phyloP scores from a whole-genome alignment of 306 rosid genomes.

The Fragaria iinumae region DNA sequence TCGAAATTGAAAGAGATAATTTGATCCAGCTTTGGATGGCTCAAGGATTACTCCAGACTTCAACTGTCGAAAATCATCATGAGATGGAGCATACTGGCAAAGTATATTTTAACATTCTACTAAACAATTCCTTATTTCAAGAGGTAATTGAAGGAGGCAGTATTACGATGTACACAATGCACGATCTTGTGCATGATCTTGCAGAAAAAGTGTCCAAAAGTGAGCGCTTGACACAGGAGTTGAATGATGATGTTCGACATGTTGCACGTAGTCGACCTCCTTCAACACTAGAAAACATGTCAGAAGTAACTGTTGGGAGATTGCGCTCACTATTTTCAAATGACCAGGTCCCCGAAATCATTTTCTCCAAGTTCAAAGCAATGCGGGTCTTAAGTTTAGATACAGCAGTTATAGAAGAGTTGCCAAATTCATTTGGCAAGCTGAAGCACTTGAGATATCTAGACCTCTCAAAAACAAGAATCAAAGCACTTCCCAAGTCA shows the following conservation, averaged over 20 bases:
- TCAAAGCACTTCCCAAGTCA: slow-evolving; percentile 13
- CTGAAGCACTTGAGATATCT: slow-evolving; percentile 20
- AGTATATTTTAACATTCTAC: too few relatives aligned
- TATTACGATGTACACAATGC: not conserved
- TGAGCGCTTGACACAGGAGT: not conserved
- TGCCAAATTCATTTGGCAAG: slow-evolving; percentile 11
- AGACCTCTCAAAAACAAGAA: not conserved
- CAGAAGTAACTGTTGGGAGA: not conserved
- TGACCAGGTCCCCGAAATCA: too few relatives aligned
- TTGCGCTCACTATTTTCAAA: too few relatives aligned
- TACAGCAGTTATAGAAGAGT: not conserved
- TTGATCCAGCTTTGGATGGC: too few relatives aligned
- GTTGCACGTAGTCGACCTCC: not conserved
- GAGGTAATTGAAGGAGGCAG: too few relatives aligned
- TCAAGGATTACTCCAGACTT: not conserved
- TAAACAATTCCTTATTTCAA: not conserved
- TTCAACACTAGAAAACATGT: not conserved
- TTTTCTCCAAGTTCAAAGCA: not conserved
- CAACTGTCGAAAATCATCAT: not conserved
- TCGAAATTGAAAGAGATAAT: too few relatives aligned
- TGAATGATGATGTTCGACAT: not conserved
- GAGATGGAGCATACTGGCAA: slow-evolving; percentile 14
- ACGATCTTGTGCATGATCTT: not conserved
- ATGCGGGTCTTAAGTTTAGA: slow-evolving; percentile 5
- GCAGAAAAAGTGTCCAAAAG: not conserved